phyloP scores from a whole-genome alignment of 192 early-diverging fungal genomes.

The Paraglomus brasilianum region DNA sequence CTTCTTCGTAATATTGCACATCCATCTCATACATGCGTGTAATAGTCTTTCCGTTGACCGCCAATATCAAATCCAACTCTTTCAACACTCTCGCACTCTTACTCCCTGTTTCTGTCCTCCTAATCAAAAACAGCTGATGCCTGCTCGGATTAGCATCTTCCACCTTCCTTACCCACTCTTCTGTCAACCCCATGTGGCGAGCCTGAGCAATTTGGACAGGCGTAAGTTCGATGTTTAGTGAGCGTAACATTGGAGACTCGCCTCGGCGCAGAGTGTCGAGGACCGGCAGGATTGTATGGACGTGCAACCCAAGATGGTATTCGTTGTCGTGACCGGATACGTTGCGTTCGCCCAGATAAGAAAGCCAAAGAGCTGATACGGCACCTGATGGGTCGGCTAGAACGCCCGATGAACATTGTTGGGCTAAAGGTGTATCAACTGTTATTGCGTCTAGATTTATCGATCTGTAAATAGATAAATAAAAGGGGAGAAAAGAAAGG shows the following conservation, averaged over 20 bases:
- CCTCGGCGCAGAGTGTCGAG: conserved; percentile 50
- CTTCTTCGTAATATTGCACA: conserved; percentile 55
- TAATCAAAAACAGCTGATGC: conserved; percentile 58
- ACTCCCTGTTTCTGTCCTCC: conserved; percentile 58
- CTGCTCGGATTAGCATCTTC: conserved; percentile 53
- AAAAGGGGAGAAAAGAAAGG: too few species aligned
- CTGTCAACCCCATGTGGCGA: conserved; percentile 56
- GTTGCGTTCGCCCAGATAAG: conserved; percentile 72
- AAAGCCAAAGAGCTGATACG: conserved; percentile 74
- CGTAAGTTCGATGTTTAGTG: conserved; percentile 60
- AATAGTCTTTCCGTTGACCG: conserved; percentile 65
- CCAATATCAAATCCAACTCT: conserved; percentile 67
- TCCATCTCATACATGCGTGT: conserved; percentile 62
- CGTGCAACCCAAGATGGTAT: conserved; percentile 60
- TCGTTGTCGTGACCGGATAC: conserved; percentile 59
- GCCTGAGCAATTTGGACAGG: conserved; percentile 59
- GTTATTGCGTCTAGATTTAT: conserved; percentile 83
- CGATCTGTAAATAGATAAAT: conserved; percentile 33
- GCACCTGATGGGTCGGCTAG: conserved; percentile 63
- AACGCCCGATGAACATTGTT: conserved; percentile 75
- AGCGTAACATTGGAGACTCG: conserved; percentile 55
- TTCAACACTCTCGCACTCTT: conserved; percentile 57
- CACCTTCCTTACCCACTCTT: conserved; percentile 56
- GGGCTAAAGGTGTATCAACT: conserved; percentile 76
- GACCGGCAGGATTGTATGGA: conserved; percentile 53